Conservation (phyloP, 1,139 yeast genomes). For the Maudiozyma humilis region DNA sequence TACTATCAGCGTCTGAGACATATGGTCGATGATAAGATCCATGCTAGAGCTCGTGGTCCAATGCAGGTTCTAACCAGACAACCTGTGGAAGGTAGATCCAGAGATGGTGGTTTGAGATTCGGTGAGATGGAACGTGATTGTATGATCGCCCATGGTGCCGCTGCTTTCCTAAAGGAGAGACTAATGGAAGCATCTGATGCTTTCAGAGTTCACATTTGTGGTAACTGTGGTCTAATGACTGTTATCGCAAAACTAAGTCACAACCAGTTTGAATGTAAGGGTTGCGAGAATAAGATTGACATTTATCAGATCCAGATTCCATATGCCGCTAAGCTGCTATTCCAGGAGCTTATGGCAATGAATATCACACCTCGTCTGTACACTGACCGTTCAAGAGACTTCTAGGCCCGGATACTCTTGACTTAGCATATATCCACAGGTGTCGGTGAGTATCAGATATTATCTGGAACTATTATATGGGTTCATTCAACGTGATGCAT, state of each 20-base stretch:
- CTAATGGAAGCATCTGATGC: conserved; percentile 99
- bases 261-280: conserved; percentile 95
- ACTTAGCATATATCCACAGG: no score
- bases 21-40: conserved; percentile 98
- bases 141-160: conserved; percentile 99
- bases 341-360: conserved; percentile 99
- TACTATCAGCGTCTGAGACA: conserved; percentile 97
- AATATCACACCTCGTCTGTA: conserved; percentile 83
- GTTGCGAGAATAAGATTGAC: conserved; percentile 96
- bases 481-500: no score
- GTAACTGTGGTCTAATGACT: conserved; percentile 94
- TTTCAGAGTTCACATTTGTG: conserved; percentile 95
- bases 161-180: conserved; percentile 93
- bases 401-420: conserved; percentile 18
- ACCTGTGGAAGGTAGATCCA: conserved; percentile 98
- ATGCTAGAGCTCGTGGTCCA: conserved; percentile 99
- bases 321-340: conserved; percentile 89
- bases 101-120: conserved; percentile 99
- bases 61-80: conserved; percentile 96
- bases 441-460: not conserved
- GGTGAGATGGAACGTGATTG: conserved; percentile 99
- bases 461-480: not conserved
- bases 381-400: conserved; percentile 46
- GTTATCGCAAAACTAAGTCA: conserved; percentile 95
- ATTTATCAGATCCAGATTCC: conserved; percentile 96